Conservation (phyloP, 768 basidiomycete species). For the Austroboletus eburneus region DNA sequence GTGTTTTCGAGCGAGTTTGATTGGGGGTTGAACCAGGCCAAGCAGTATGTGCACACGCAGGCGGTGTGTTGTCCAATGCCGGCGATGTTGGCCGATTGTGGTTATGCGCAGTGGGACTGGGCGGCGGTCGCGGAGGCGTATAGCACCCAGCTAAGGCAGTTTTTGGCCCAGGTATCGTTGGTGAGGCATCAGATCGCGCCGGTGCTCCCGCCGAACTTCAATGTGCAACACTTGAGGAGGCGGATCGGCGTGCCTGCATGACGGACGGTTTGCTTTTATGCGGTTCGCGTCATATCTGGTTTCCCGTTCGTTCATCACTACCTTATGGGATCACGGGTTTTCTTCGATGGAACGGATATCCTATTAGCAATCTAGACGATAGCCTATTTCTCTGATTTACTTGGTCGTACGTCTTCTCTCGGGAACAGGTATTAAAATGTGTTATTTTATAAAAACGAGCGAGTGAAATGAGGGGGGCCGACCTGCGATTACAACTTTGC, state of each 20-base stretch:
- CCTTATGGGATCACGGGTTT: not conserved
- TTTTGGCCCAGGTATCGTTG: constrained; percentile 28
- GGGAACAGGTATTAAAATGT: too few species aligned
- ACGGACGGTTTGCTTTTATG: not conserved
- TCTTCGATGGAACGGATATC: constrained; percentile 2
- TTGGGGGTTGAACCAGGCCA: constrained; percentile 25
- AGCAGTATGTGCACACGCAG: constrained; percentile 25
- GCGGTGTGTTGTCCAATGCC: constrained; percentile 18
- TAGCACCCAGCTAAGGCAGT: constrained; percentile 27
- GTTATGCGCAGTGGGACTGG: constrained; percentile 23
- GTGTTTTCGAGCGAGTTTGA: constrained; percentile 27
- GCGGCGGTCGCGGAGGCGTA: constrained; percentile 29
- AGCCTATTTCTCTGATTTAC: not conserved
- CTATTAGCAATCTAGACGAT: constrained; percentile 13
- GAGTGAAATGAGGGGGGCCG: not conserved
- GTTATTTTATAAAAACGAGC: constrained; percentile 13
- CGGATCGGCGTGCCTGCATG: constrained; percentile 22
- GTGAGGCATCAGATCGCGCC: constrained; percentile 30
- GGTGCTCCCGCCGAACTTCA: constrained; percentile 31
- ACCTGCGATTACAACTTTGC: constrained; percentile 19
- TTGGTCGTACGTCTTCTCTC: not conserved
- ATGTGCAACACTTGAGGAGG: constrained; percentile 30
- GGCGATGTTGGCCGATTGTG: constrained; percentile 24
- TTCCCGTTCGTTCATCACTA: not conserved
- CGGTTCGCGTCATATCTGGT: too few species aligned